Evolutionary conservation across 768 basidiomycete species (phyloP), one percentile per base, ranked within the genome.

Genomic region (Tylopilus plumbeoviolaceoides): DNA sequence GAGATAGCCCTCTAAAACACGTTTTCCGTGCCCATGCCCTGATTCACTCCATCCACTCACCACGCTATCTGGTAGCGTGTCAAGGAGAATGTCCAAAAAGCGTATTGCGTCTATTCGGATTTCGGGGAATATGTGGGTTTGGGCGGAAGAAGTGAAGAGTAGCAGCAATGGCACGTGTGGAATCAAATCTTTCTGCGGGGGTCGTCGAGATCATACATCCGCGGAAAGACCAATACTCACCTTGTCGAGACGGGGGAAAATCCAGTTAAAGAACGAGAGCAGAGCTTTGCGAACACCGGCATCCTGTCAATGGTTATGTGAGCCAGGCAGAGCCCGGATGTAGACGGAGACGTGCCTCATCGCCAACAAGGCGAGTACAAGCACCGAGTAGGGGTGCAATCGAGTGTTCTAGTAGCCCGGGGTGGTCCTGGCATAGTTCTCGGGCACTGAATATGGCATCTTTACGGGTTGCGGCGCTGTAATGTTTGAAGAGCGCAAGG

Each of bases 41-140:
- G 63, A 68, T 51, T 76, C 73, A 42, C 78, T 77, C 89, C 90
- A 95, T 8, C 85, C 84, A 47, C 73, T 72, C 4, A 85, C 78
- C 5, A 93, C 82, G 8, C 77, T 71, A 39, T 77, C 75, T 10
- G 94, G 92, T 5, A 88, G 80, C 53, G 75, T 63, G 35, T 86
- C 82, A 4, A 97, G 75, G 38, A 92, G 76, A 21, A 95, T 65
- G 60, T 89, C 80, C 40, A 98, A 70, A 59, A 92, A 82, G 12
- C 85, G 83, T 49, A 95, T 77, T 4, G 92, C 91, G 63, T 98
- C 95, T 36, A 98, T 79, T 15, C 93, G 81, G 54, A 98, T 92
- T 68, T 95, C 92, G 20, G 94, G 94, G 67, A 94, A 97, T 44
- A 98, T 95, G 61, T 95, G 89, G 0, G 91, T 94, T 67, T 95